Evolutionary conservation across 345 rosid species (phyloP), one percentile per base, ranked within the genome.

Genomic region (Aquilaria yunnanensis): DNA sequence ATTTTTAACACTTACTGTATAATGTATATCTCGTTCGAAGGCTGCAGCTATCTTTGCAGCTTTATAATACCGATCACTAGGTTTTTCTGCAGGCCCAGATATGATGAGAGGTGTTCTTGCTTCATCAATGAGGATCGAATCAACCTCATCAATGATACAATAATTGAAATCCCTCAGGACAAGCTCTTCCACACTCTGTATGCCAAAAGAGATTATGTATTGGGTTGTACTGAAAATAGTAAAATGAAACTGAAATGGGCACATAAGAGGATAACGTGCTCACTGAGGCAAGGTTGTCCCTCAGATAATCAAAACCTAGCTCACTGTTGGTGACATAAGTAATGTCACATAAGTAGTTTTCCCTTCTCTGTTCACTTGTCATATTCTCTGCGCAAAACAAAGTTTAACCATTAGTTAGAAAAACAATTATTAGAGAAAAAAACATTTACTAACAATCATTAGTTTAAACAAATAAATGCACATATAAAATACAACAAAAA

Each of bases 201-300:
- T 34, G 49, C 48, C 48, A 51, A 62, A 70, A 43, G 62, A 72
- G 52, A 63, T 57, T 56, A 70, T 45, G 63, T 80, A 32, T 47
- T 53, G 34, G 46, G 68, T 33, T 33, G 33, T 58, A 62, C 46
- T 58, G 57, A 61, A 14, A 31, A 43, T 12, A 46, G 47, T 37
- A 56, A 49, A 30, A 70, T 6, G 47, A 31, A 46, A 73, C 64
- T 56, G 57, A 68, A 69, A 68, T 29, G 31, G 65, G 65, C 48
- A 69, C 13, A 75, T 63, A 79, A 74, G 64, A 79, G 64, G 84
- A 87, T 81, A 81, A 81, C 81, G 8, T 90, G 90, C 96, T 93
- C 87, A 90, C 98, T 96, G 92, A 90, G 92, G 98, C 98, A 83
- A 93, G 97, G 82, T 93, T 93, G 73, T 93, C 98, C 78, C 98